These are phyloP conservation scores for Cyberlindnera euphorbiae DNA, from an alignment of 805 yeast species.

Conservation along the genomic window DNA sequence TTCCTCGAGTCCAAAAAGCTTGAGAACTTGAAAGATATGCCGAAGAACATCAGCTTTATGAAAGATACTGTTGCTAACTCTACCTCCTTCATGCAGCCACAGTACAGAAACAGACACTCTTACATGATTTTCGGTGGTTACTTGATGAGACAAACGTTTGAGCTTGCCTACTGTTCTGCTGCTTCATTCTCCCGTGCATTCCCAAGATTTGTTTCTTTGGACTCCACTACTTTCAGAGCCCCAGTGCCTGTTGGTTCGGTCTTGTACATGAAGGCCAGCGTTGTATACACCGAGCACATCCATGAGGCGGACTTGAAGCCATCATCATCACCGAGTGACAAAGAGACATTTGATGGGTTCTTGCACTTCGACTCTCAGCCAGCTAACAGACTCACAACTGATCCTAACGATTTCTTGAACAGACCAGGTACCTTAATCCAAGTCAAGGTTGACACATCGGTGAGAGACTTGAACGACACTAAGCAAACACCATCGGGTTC, in stretches of 20 bases:
- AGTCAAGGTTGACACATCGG: slow-evolving; percentile 81
- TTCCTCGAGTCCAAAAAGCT: slow-evolving; percentile 52
- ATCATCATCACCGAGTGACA: slow-evolving; percentile 1
- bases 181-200: slow-evolving; percentile 82
- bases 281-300: slow-evolving; percentile 82
- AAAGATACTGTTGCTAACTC: slow-evolving; percentile 65
- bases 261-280: slow-evolving; percentile 72
- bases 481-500: slow-evolving; percentile 72
- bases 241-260: slow-evolving; percentile 97
- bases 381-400: slow-evolving; percentile 49
- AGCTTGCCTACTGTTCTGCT: slow-evolving; percentile 87
- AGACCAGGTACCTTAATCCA: slow-evolving; percentile 86
- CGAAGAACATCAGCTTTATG: slow-evolving; percentile 60
- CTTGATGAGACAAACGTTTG: slow-evolving; percentile 86
- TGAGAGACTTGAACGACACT: slow-evolving; percentile 60
- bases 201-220: slow-evolving; percentile 86
- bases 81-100: slow-evolving; percentile 92
- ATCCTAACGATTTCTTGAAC: slow-evolving; percentile 53
- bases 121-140: slow-evolving; percentile 96
- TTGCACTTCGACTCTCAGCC: slow-evolving; percentile 51
- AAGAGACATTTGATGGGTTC: slow-evolving; percentile 24
- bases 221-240: slow-evolving; percentile 84
- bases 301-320: slow-evolving; percentile 32
- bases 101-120: slow-evolving; percentile 90
- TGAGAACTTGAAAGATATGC: slow-evolving; percentile 31